Conservation (phyloP, 1,139 yeast genomes). For the Arxiozyma bovina region DNA sequence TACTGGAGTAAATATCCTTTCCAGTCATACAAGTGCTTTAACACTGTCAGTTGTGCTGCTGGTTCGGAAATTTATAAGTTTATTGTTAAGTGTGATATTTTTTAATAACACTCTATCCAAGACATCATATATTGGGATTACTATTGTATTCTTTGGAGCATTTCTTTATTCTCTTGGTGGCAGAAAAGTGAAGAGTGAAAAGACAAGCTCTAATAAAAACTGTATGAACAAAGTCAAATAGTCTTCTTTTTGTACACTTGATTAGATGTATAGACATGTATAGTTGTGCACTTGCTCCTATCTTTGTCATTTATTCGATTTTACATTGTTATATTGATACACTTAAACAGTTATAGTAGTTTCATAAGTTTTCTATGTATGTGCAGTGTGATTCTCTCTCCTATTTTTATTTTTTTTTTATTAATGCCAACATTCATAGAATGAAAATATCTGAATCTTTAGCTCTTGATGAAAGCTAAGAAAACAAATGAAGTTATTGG, state of each 20-base stretch:
- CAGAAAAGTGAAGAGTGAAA: background rate
- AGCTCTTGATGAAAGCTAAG: background rate
- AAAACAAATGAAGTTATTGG: too few species aligned
- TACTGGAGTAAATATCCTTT: conserved; percentile 55
- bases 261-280: background rate
- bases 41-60: conserved; percentile 54
- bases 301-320: too few species aligned
- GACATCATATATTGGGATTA: conserved; percentile 40
- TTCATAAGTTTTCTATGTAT: background rate
- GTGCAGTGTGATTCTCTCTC: background rate
- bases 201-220: too few species aligned
- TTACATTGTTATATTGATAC: background rate
- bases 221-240: too few species aligned
- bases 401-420: too few species aligned
- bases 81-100: conserved; percentile 44
- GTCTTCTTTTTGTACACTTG: background rate
- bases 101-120: conserved; percentile 40
- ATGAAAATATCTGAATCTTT: too few species aligned
- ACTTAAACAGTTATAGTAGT: too few species aligned
- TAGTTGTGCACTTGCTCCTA: too few species aligned
- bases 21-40: conserved; percentile 49
- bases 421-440: background rate
- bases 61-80: conserved; percentile 52
- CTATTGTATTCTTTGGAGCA: conserved; percentile 48
- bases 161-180: conserved; percentile 33